Evolutionary conservation across 371 early-diverging fungal genomes (phyloP), one percentile per base, ranked within the genome.

Genomic region (Neoconidiobolus thromboides): DNA sequence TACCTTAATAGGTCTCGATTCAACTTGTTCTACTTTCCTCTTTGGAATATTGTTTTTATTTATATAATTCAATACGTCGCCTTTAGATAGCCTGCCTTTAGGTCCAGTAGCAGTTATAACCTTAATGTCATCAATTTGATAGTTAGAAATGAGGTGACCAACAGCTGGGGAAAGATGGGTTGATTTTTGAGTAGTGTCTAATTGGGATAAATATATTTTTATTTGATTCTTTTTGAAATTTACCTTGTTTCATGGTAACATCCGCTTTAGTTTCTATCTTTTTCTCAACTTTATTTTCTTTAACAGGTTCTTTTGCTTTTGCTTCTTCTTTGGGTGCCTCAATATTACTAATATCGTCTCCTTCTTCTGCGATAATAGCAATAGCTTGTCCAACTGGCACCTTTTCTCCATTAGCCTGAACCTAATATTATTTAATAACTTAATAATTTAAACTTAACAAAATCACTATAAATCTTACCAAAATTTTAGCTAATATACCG

Each of bases 401-500:
- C 26, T 48, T 48, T 6, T 38, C 48, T 26, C 26, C 26, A 26
- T 26, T 26, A 26, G 26, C 26, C 26, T 26, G 2, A 48, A 47
- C 5, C 9, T 77, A 66, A 92, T 26, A 41, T 26, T 41, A 12
- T 55, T 55, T 6, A 12, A 6, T 7, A 38, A 38, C 40, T 40
- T 12, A 55, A 55, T 3, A 15, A 55, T 5, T 55, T 7, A 37
- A 55, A 55, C 12, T 55, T 5, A 9, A 55, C 3, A 41, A 52
- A 10, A 52, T 14, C 6, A 10, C 6, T 10, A 26, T 10, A 52
- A 55, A 3, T n/a, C 6, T 81, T 41, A 89, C 73, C 64, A 98
- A 75, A 69, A 93, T 80, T 81, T 94, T 89, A 67, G 95, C 98
- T 47, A 98, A 65, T 67, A 75, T 94, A 47, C 98, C 98, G 66